These are phyloP conservation scores for Oryza coarctata DNA, from an alignment of 176 grass and related monocot species.

Conservation along the genomic window DNA sequence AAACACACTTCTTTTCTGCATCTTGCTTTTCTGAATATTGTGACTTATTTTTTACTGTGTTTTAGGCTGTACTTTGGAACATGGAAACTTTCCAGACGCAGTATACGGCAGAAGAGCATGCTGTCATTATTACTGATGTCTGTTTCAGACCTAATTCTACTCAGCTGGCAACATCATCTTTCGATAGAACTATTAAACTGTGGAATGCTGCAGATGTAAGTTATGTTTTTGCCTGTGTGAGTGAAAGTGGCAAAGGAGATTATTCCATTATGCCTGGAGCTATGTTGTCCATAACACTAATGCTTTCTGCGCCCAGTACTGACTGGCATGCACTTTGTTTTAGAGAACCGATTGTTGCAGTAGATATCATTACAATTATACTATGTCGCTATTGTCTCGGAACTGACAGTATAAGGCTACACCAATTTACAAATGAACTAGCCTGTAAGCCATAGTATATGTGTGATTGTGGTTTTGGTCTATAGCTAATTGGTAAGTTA, in stretches of 20 bases:
- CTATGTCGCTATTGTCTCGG: not conserved
- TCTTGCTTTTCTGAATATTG: conserved; percentile 21
- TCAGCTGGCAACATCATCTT: conserved; percentile 94
- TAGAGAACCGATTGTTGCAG: not conserved
- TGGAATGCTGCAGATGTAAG: conserved; percentile 93
- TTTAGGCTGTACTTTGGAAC: conserved; percentile 94
- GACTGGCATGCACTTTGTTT: not conserved
- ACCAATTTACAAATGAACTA: not conserved
- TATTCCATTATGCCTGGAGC: not conserved
- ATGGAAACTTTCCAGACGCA: conserved; percentile 92
- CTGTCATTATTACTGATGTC: conserved; percentile 75
- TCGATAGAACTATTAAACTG: conserved; percentile 81
- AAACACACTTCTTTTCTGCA: conserved; percentile 1
- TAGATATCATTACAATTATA: conserved; percentile 22
- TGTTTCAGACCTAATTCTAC: conserved; percentile 90
- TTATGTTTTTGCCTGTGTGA: conserved; percentile 29
- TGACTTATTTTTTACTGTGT: conserved; percentile 23
- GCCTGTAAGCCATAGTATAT: not conserved
- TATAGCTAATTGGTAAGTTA: not conserved
- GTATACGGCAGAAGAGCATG: conserved; percentile 73
- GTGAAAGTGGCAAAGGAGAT: conserved; percentile 1
- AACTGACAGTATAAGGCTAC: not conserved
- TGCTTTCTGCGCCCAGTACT: not conserved
- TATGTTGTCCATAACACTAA: not conserved
- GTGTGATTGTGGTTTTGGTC: not conserved